Evolutionary conservation across 2,329 filamentous ascomycete genomes (phyloP).

Genomic region (Pestalotiopsis sp.): DNA sequence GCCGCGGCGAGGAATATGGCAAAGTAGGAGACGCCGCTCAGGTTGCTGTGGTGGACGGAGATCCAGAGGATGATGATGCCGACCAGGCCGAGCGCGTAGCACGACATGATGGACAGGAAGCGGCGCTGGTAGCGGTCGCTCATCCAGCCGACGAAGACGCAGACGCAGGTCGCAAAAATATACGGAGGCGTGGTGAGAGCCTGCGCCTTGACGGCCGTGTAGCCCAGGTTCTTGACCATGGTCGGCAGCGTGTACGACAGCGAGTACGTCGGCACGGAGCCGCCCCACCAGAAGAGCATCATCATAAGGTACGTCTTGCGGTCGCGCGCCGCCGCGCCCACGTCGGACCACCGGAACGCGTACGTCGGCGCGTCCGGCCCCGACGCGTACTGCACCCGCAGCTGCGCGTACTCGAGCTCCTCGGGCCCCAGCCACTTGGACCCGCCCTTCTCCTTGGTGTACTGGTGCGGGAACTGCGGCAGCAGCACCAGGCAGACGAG

Average conservation of each 20-base stretch:
- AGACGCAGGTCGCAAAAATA: constrained; percentile 29
- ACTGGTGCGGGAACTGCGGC: constrained; percentile 29
- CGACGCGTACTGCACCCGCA: constrained; percentile 30
- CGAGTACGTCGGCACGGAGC: constrained; percentile 37
- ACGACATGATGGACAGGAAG: constrained; percentile 17
- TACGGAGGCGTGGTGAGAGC: constrained; percentile 46
- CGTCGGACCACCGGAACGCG: constrained; percentile 36
- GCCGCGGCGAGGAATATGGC: constrained; percentile 23
- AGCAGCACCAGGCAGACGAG: constrained; percentile 36
- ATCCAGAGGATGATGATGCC: constrained; percentile 22
- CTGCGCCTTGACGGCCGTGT: constrained; percentile 42
- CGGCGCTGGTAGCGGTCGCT: constrained; percentile 42
- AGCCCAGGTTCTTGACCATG: constrained; percentile 43
- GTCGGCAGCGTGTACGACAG: constrained; percentile 29
- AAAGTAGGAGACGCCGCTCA: constrained; percentile 21
- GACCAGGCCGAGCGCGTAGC: constrained; percentile 20
- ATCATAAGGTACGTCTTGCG: constrained; percentile 38
- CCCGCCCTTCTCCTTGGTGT: background rate
- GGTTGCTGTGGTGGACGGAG: constrained; percentile 18
- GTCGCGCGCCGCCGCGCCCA: constrained; percentile 41
- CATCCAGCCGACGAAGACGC: constrained; percentile 32
- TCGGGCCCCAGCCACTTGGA: constrained; percentile 40
- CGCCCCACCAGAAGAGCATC: constrained; percentile 40
- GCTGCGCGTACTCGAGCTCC: constrained; percentile 43
- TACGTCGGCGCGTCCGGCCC: constrained; percentile 33